Evolutionary conservation across 768 basidiomycete species (phyloP).

Genomic region (Suillus placidus): DNA sequence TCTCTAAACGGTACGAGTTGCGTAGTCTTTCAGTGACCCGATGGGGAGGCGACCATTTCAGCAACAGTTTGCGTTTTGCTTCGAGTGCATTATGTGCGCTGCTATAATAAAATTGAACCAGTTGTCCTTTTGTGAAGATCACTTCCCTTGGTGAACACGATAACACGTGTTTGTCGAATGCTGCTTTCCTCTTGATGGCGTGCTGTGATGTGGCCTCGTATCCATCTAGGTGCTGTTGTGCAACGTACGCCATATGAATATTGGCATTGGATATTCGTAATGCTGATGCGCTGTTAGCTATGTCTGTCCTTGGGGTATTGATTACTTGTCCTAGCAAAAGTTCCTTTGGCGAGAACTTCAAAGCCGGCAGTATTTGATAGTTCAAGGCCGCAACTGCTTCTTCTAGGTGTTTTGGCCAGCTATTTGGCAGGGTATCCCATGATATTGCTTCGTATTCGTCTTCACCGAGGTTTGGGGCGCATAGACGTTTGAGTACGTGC

Average conservation of each 20-base stretch:
- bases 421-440: conserved; percentile 20
- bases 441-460: not conserved
- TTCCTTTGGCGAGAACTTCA: conserved; percentile 30
- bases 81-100: too few species aligned
- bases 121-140: too few species aligned
- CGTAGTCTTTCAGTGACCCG: too few species aligned
- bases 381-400: conserved; percentile 18
- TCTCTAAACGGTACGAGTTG: too few species aligned
- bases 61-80: too few species aligned
- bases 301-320: conserved; percentile 23
- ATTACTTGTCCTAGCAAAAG: conserved; percentile 34
- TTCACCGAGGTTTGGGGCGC: too few species aligned
- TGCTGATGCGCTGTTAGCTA: not conserved
- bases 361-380: conserved; percentile 17
- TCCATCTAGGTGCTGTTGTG: conserved; percentile 35
- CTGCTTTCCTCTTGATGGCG: conserved; percentile 26
- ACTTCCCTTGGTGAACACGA: too few species aligned
- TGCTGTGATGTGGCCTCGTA: conserved; percentile 27
- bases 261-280: conserved; percentile 9
- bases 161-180: conserved; percentile 16
- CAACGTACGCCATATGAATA: conserved; percentile 33
- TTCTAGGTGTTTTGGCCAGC: conserved; percentile 21
- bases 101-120: too few species aligned
- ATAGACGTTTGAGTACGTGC: too few species aligned
- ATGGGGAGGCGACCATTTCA: too few species aligned